These are phyloP conservation scores for Oldenlandia corymbosa DNA, from an alignment of 257 asterid genomes.

Conservation along the genomic window DNA sequence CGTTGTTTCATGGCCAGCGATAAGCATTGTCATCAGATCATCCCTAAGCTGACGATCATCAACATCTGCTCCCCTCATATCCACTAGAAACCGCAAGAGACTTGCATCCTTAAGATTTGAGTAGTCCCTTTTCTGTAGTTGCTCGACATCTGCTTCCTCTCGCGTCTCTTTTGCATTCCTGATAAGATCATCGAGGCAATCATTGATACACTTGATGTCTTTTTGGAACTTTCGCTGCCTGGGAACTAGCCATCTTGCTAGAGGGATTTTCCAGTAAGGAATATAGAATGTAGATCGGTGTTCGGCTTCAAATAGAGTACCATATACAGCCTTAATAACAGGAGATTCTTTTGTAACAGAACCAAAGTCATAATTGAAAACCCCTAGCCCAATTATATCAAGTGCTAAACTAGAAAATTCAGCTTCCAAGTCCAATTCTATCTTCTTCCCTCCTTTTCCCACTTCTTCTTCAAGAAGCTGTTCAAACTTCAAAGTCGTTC, in stretches of 20 bases:
- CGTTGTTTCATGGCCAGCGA: constrained; percentile 98
- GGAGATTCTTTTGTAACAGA: constrained; percentile 96
- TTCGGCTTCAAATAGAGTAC: constrained; percentile 97
- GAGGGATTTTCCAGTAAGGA: constrained; percentile 92
- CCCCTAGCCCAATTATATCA: constrained; percentile 92
- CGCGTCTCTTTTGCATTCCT: constrained; percentile 88
- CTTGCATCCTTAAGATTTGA: constrained; percentile 92
- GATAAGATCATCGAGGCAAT: constrained; percentile 82
- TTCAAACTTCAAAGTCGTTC: constrained; percentile 63
- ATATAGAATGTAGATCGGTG: constrained; percentile 94
- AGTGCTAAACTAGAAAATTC: constrained; percentile 93
- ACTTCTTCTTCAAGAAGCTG: constrained; percentile 55
- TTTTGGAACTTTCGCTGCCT: constrained; percentile 81
- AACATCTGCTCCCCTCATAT: constrained; percentile 96
- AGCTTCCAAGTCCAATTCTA: constrained; percentile 85
- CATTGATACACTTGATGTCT: constrained; percentile 85
- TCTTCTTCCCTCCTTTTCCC: constrained; percentile 39
- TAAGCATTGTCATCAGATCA: constrained; percentile 97
- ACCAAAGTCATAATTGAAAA: constrained; percentile 90
- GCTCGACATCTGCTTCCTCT: constrained; percentile 96
- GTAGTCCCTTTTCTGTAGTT: constrained; percentile 93
- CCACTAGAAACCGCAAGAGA: constrained; percentile 92
- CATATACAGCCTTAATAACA: constrained; percentile 96
- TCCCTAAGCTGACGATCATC: constrained; percentile 99
- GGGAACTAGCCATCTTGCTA: constrained; percentile 87